Evolutionary conservation across 2,329 filamentous ascomycete species (phyloP).

Genomic region (Pezizomycotina sp.): DNA sequence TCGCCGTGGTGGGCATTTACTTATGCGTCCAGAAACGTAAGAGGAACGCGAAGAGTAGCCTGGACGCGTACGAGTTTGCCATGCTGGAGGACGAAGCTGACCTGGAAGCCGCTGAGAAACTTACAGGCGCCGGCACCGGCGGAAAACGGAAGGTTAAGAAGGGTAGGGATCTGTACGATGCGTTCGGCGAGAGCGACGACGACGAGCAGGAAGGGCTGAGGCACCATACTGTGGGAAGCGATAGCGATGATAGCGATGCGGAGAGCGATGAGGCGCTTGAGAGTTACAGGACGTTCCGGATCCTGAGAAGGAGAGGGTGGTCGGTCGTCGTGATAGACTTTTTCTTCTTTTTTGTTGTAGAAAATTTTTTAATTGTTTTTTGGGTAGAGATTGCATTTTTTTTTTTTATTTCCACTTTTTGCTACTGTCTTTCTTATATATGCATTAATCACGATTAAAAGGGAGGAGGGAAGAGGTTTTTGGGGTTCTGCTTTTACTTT

Average conservation of each 20-base stretch:
- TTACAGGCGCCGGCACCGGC: slow-evolving; percentile 30
- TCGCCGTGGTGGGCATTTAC: slow-evolving; percentile 62
- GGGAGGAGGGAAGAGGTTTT: too few relatives aligned
- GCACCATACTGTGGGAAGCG: slow-evolving; percentile 20
- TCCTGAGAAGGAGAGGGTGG: too few relatives aligned
- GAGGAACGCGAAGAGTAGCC: slow-evolving; percentile 47
- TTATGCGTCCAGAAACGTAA: slow-evolving; percentile 64
- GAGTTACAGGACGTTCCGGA: slow-evolving; percentile 22
- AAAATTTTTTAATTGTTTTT: too few relatives aligned
- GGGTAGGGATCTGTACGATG: slow-evolving; percentile 89
- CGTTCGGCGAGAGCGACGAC: slow-evolving; percentile 85
- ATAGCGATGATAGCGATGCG: slow-evolving; percentile 21
- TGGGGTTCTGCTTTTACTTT: too few relatives aligned
- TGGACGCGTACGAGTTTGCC: slow-evolving; percentile 75
- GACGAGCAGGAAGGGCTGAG: slow-evolving; percentile 42
- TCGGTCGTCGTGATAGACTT: too few relatives aligned
- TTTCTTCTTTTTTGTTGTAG: too few relatives aligned
- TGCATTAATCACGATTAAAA: too few relatives aligned
- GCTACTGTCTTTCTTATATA: too few relatives aligned
- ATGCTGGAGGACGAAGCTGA: slow-evolving; percentile 46
- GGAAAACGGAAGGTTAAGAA: slow-evolving; percentile 36
- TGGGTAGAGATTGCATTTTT: too few relatives aligned
- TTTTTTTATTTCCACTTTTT: too few relatives aligned
- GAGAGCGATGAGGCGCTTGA: slow-evolving; percentile 21
- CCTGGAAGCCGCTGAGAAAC: slow-evolving; percentile 52